Percentiles rank a stretch among this genome's conserved stretches.
Evolutionary conservation across 371 early-diverging fungal genomes (phyloP).

Genomic region (Quaeritorhiza haematococci): DNA sequence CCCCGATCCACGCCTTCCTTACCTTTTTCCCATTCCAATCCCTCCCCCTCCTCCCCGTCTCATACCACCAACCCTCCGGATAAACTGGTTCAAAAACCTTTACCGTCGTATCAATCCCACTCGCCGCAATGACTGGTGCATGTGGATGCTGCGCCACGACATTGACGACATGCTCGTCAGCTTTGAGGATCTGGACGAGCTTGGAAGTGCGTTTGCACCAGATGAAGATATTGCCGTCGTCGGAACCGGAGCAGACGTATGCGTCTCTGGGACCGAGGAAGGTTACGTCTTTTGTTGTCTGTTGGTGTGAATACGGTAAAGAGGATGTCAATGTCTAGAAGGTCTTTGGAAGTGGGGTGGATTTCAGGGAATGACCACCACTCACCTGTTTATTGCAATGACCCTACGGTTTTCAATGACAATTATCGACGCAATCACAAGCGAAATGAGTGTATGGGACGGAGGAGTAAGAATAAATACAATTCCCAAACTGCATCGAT

Average conservation of each 20-base stretch:
- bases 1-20: too few species aligned
- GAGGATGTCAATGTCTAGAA: neutral
- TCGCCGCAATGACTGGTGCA: slow-evolving; percentile 42
- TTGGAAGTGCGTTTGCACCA: slow-evolving; percentile 66
- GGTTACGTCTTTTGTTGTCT: slow-evolving; percentile 74
- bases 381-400: too few species aligned
- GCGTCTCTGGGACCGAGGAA: slow-evolving; percentile 64
- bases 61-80: too few species aligned
- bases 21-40: too few species aligned
- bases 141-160: slow-evolving; percentile 47
- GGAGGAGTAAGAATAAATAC: too few species aligned
- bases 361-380: too few species aligned
- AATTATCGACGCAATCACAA: too few species aligned
- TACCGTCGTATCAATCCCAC: slow-evolving; percentile 70
- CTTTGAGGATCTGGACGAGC: slow-evolving; percentile 60
- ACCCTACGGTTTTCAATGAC: too few species aligned
- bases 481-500: too few species aligned
- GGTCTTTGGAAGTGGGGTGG: too few species aligned
- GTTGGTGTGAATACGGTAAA: slow-evolving; percentile 32
- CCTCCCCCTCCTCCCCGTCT: too few species aligned
- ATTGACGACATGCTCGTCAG: slow-evolving; percentile 62
- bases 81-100: slow-evolving; percentile 60
- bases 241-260: slow-evolving; percentile 73
- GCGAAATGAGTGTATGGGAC: too few species aligned
- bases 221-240: slow-evolving; percentile 68